Conservation (phyloP, 1,284 basidiomycete genomes). For the Moesziomyces parantarcticus region DNA sequence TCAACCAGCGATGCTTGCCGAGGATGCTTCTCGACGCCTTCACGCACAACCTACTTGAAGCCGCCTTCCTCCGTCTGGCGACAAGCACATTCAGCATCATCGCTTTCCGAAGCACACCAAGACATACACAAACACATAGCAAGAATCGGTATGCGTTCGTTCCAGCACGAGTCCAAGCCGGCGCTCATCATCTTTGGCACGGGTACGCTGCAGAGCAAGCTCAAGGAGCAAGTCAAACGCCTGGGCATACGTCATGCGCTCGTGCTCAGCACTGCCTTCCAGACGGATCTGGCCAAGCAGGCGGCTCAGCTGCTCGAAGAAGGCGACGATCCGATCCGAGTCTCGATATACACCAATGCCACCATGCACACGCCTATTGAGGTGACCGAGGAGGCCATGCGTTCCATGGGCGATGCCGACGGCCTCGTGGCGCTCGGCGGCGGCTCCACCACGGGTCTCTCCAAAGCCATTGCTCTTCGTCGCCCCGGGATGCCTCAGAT, state of each 20-base stretch:
- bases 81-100: too few species aligned
- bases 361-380: slow-evolving; percentile 71
- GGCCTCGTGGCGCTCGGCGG: slow-evolving; percentile 71
- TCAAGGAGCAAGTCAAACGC: slow-evolving; percentile 5
- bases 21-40: too few species aligned
- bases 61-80: too few species aligned
- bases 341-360: slow-evolving; percentile 66
- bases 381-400: slow-evolving; percentile 69
- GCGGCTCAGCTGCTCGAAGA: slow-evolving; percentile 1
- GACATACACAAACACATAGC: too few species aligned
- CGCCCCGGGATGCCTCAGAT: slow-evolving; percentile 70
- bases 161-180: slow-evolving; percentile 7
- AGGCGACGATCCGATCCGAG: slow-evolving; percentile 1
- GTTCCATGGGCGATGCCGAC: slow-evolving; percentile 68
- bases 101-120: too few species aligned
- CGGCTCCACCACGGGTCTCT: slow-evolving; percentile 70
- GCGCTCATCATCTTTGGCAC: slow-evolving; percentile 9
- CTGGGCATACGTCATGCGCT: slow-evolving; percentile 9
- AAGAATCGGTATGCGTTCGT: slow-evolving; percentile 6
- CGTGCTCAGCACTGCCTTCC: slow-evolving; percentile 2
- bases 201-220: slow-evolving; percentile 5
- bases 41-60: too few species aligned
- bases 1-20: too few species aligned
- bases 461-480: slow-evolving; percentile 70
- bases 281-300: slow-evolving; percentile 3